These are phyloP conservation scores for Xylariaceae sp. DNA, from an alignment of 2,329 filamentous ascomycete genomes.

Conservation along the genomic window DNA sequence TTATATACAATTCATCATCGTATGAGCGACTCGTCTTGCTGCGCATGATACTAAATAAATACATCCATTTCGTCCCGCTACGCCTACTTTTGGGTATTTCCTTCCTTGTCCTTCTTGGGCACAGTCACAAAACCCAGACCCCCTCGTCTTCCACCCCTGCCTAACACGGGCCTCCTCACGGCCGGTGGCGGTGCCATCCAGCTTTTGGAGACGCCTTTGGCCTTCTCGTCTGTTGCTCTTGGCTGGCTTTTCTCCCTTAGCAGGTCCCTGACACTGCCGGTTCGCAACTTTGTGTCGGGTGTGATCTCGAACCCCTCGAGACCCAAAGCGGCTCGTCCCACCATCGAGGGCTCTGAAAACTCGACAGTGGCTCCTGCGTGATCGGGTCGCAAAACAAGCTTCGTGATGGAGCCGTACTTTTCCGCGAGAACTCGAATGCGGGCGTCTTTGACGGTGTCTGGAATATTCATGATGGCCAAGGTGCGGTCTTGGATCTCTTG, in stretches of 20 bases:
- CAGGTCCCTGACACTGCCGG: constrained; percentile 51
- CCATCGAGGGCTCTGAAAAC: constrained; percentile 62
- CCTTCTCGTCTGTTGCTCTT: constrained; percentile 32
- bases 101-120: constrained; percentile 24
- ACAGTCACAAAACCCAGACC: constrained; percentile 40
- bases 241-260: constrained; percentile 45
- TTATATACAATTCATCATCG: constrained; percentile 5
- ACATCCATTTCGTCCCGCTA: not conserved
- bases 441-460: constrained; percentile 87
- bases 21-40: constrained; percentile 11
- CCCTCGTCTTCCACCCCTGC: constrained; percentile 30
- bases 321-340: constrained; percentile 64
- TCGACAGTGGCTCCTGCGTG: constrained; percentile 85
- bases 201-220: constrained; percentile 27
- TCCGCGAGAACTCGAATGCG: constrained; percentile 71
- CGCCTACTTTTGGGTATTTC: constrained; percentile 10
- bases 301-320: constrained; percentile 53
- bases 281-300: constrained; percentile 46
- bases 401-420: constrained; percentile 63
- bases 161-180: constrained; percentile 41
- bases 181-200: constrained; percentile 43
- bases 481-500: constrained; percentile 60
- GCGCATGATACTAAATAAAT: constrained; percentile 7
- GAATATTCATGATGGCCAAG: constrained; percentile 75
- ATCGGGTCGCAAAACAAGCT: constrained; percentile 72